Percentiles rank a stretch among this genome's conserved stretches.
These are phyloP conservation scores for Achlya hypogyna DNA, from an alignment of 352 stramenopile species.

Conservation along the genomic window DNA sequence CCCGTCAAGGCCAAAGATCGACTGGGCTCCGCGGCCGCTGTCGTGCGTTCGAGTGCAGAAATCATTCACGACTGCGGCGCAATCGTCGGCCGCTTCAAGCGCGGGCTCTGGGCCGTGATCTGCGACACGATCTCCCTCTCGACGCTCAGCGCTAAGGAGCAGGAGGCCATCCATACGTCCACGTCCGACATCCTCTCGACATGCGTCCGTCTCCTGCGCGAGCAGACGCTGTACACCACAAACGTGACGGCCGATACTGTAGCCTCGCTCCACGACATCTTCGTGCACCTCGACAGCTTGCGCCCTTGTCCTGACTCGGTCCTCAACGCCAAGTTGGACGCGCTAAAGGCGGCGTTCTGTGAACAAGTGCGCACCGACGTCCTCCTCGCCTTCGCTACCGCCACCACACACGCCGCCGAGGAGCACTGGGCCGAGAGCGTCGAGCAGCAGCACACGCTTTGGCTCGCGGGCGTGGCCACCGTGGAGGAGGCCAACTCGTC, in stretches of 20 bases:
- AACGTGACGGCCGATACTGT: constrained; percentile 26
- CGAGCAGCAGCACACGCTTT: neutral
- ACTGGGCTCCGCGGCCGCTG: constrained; percentile 11
- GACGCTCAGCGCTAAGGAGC: constrained; percentile 49
- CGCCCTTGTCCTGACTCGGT: constrained; percentile 49
- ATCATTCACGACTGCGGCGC: constrained; percentile 49
- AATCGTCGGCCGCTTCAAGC: constrained; percentile 55
- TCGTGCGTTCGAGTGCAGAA: constrained; percentile 7
- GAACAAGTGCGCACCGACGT: constrained; percentile 50
- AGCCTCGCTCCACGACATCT: constrained; percentile 51
- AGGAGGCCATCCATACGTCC: constrained; percentile 53
- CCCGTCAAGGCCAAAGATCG: neutral
- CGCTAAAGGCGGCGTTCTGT: constrained; percentile 57
- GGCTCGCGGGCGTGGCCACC: neutral
- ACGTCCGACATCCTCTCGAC: constrained; percentile 46
- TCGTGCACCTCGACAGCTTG: constrained; percentile 54
- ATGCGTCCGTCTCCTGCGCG: constrained; percentile 40
- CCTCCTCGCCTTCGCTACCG: constrained; percentile 36
- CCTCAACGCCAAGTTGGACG: constrained; percentile 55
- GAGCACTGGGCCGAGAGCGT: neutral
- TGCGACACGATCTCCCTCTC: constrained; percentile 61
- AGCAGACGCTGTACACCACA: constrained; percentile 31
- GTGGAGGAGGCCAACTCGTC: neutral
- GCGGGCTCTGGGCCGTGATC: constrained; percentile 57
- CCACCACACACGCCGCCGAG: neutral